Conservation (phyloP, 768 basidiomycete genomes). For the Rhodocollybia butyracea region DNA sequence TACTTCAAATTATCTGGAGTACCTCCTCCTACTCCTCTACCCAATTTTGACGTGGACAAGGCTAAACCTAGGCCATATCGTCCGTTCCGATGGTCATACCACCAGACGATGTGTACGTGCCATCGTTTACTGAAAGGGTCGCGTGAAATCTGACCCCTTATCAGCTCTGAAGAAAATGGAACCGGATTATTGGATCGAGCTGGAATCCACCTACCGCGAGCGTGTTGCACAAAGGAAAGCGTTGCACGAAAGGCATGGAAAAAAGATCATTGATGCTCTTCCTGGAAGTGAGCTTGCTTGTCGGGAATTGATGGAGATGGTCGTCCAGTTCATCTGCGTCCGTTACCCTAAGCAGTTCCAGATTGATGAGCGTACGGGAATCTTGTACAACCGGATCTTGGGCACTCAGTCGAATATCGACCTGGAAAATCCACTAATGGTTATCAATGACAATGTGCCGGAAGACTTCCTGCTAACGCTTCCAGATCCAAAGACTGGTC, state of each 20-base stretch:
- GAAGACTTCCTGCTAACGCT: conserved; percentile 48
- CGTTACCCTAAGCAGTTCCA: conserved; percentile 55
- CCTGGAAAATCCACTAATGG: conserved; percentile 31
- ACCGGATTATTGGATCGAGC: conserved; percentile 55
- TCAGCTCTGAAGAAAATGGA: conserved; percentile 46
- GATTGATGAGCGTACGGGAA: conserved; percentile 27
- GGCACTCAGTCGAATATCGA: conserved; percentile 24
- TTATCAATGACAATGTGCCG: conserved; percentile 49
- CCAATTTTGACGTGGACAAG: conserved; percentile 38
- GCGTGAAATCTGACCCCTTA: neutral
- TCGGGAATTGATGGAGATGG: conserved; percentile 52
- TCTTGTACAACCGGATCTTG: conserved; percentile 44
- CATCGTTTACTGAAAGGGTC: neutral
- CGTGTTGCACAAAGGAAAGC: conserved; percentile 39
- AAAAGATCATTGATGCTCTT: conserved; percentile 38
- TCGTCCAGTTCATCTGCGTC: conserved; percentile 51
- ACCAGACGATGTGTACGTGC: conserved; percentile 53
- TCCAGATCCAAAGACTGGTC: conserved; percentile 37
- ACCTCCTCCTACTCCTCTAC: conserved; percentile 37
- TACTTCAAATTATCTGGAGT: conserved; percentile 43
- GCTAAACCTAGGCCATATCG: conserved; percentile 50
- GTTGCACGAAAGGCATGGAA: conserved; percentile 36
- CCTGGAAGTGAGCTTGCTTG: conserved; percentile 50
- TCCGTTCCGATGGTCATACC: conserved; percentile 53
- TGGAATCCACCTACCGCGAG: conserved; percentile 47